phyloP scores from a whole-genome alignment of 306 rosid genomes.

The Citrullus colocynthis region DNA sequence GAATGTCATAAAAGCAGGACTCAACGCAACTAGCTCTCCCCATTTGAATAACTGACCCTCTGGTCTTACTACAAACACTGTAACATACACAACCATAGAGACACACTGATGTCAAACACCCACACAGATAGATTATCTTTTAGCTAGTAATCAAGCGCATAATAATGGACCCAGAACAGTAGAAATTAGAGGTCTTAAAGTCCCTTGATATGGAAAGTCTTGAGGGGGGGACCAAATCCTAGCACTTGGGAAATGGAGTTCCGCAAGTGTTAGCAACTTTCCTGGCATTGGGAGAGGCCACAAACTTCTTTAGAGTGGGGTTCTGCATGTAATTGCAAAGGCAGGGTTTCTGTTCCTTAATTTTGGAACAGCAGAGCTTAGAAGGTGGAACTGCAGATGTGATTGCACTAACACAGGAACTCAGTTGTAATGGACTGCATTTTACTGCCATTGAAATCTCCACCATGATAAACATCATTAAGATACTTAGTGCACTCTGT shows the following conservation, averaged over 20 bases:
- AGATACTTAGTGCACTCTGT: slow-evolving; percentile 29
- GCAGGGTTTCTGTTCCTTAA: slow-evolving; percentile 91
- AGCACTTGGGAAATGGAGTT: slow-evolving; percentile 89
- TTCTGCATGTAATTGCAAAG: slow-evolving; percentile 84
- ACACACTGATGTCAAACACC: not conserved
- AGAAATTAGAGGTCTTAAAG: not conserved
- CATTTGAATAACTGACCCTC: not conserved
- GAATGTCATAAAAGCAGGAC: not conserved
- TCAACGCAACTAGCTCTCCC: not conserved
- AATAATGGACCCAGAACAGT: not conserved
- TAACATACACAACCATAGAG: not conserved
- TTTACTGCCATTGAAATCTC: slow-evolving; percentile 54
- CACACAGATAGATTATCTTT: slow-evolving; percentile 1
- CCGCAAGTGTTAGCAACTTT: slow-evolving; percentile 88
- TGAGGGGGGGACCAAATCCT: not conserved
- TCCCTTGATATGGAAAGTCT: not conserved
- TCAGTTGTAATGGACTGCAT: slow-evolving; percentile 74
- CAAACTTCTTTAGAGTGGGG: slow-evolving; percentile 83
- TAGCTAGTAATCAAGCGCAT: not conserved
- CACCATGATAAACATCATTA: slow-evolving; percentile 38
- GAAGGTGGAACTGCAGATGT: slow-evolving; percentile 70
- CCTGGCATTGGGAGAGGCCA: slow-evolving; percentile 85
- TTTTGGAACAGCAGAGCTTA: slow-evolving; percentile 68
- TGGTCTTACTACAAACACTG: not conserved
- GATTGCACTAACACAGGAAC: slow-evolving; percentile 82